Evolutionary conservation across 176 grass and related monocot genomes (phyloP).

Genomic region (Oryza coarctata): DNA sequence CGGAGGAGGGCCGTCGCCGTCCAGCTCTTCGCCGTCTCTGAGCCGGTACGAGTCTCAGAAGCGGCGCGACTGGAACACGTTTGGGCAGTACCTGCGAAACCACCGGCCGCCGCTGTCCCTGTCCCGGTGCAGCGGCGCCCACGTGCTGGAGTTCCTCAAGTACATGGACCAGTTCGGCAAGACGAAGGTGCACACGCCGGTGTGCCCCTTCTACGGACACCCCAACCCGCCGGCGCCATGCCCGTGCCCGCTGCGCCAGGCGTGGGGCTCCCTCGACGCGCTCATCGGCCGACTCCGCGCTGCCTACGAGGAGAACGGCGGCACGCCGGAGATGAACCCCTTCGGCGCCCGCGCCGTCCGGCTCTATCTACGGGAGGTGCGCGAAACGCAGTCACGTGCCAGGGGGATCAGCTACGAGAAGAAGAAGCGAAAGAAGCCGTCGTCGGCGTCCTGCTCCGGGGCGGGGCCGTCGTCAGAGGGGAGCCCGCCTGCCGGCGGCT

Average conservation of each 20-base stretch:
- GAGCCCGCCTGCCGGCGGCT: conserved; percentile 45
- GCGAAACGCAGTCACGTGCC: conserved; percentile 77
- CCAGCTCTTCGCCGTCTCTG: conserved; percentile 50
- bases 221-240: conserved; percentile 87
- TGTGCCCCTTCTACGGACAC: conserved; percentile 88
- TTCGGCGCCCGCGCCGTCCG: conserved; percentile 85
- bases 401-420: conserved; percentile 95
- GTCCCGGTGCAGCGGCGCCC: conserved; percentile 73
- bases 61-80: conserved; percentile 95
- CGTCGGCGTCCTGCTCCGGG: conserved; percentile 6
- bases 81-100: conserved; percentile 82
- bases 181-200: conserved; percentile 85
- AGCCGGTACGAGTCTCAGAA: conserved; percentile 91
- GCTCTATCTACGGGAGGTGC: conserved; percentile 85
- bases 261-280: conserved; percentile 88
- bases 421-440: conserved; percentile 86
- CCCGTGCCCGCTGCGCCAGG: conserved; percentile 85
- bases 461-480: conserved; percentile 59
- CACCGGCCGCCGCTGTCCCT: conserved; percentile 78
- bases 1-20: conserved; percentile 35
- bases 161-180: conserved; percentile 98
- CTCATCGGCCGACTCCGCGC: conserved; percentile 88
- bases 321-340: conserved; percentile 82
- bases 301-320: conserved; percentile 94
- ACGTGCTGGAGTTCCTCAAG: conserved; percentile 89